These are phyloP conservation scores for Trichopus zeylanicus DNA, from an alignment of 116 monocot species.

Conservation along the genomic window DNA sequence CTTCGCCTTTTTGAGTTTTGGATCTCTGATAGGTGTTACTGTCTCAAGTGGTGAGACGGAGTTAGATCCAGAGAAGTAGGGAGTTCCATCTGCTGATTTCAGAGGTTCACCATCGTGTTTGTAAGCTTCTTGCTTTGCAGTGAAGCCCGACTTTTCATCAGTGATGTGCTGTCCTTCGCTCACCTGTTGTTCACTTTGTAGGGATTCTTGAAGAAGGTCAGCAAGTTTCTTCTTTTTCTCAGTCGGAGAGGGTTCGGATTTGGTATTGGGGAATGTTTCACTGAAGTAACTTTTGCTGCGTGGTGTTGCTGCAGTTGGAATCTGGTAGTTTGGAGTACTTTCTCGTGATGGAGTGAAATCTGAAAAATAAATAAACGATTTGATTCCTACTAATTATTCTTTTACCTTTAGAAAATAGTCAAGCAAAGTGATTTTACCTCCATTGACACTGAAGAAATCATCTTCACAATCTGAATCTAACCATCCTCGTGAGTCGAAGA, in stretches of 20 bases:
- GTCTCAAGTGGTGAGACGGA: not conserved
- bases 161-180: conserved; percentile 1
- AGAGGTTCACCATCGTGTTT: not conserved
- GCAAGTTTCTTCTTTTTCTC: conserved; percentile 29
- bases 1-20: not conserved
- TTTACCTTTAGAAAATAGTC: not conserved
- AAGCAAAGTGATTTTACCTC: conserved; percentile 18
- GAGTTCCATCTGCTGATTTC: not conserved
- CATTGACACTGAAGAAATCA: conserved; percentile 48
- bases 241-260: conserved; percentile 36
- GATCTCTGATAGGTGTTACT: not conserved
- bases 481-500: conserved; percentile 40
- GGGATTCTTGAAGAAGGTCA: conserved; percentile 30
- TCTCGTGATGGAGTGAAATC: conserved; percentile 54
- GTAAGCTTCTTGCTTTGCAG: not conserved
- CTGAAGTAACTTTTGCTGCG: conserved; percentile 6
- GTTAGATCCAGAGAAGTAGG: not conserved
- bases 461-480: conserved; percentile 47
- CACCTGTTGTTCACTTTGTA: not conserved
- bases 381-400: not conserved
- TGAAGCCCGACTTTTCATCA: not conserved
- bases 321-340: conserved; percentile 38
- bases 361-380: conserved; percentile 10
- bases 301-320: conserved; percentile 4
- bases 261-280: conserved; percentile 11